Evolutionary conservation across 345 rosid genomes (phyloP).

Genomic region (Eucalyptus erythrocorys): DNA sequence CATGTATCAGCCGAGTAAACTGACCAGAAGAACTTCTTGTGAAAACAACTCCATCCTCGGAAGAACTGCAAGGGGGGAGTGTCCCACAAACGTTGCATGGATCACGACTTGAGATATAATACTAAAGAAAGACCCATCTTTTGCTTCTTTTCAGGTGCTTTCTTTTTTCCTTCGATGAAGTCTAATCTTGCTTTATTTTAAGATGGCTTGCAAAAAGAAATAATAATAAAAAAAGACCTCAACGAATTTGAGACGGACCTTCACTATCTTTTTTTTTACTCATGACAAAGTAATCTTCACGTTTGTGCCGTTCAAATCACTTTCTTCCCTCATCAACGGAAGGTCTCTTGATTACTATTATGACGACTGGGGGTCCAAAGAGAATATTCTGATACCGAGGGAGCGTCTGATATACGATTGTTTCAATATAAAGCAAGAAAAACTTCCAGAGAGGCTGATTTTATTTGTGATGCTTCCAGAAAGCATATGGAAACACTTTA

Average conservation of each 20-base stretch:
- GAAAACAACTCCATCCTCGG: neutral
- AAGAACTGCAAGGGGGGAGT: no score
- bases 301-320: no score
- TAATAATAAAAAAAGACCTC: neutral
- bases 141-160: neutral
- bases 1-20: neutral
- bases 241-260: neutral
- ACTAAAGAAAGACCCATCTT: neutral
- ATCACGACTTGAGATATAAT: neutral
- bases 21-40: neutral
- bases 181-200: neutral
- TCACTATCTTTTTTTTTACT: neutral
- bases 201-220: neutral
- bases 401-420: no score
- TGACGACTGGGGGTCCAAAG: accelerated
- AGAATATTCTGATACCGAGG: no score
- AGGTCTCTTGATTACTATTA: no score
- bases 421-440: no score
- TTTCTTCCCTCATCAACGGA: no score
- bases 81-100: neutral
- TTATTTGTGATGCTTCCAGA: no score
- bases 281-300: no score
- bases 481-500: no score
- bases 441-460: no score
- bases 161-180: neutral